Conservation (phyloP, 192 early-diverging fungal genomes). For the Backusella luteola region DNA sequence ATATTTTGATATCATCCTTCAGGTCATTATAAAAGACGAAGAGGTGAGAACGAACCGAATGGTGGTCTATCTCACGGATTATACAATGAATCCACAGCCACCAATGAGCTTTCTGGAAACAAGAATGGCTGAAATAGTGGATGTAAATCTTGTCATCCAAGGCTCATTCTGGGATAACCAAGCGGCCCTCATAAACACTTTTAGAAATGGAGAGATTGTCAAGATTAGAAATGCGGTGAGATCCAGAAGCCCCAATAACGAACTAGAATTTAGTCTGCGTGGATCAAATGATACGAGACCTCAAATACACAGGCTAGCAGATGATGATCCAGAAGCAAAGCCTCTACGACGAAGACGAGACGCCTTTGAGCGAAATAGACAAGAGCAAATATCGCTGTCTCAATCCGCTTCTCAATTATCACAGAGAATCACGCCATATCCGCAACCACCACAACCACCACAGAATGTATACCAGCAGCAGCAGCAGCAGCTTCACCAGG, state of each 20-base stretch:
- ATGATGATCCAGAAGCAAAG: not conserved
- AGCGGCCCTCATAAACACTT: not conserved
- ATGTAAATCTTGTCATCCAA: not conserved
- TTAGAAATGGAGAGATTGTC: not conserved
- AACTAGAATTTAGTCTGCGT: not conserved
- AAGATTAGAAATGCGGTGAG: not conserved
- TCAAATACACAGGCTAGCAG: not conserved
- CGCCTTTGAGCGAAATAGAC: not conserved
- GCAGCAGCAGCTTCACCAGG: not conserved
- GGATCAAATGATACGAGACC: not conserved
- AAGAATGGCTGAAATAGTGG: not conserved
- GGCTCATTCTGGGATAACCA: not conserved
- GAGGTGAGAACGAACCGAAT: no score
- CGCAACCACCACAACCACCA: not conserved
- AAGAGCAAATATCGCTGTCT: not conserved
- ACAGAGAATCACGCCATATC: not conserved
- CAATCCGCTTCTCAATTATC: not conserved
- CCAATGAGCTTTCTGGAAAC: not conserved
- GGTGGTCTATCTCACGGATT: not conserved
- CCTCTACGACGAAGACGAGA: not conserved
- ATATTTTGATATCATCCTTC: not conserved
- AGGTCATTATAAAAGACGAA: not conserved
- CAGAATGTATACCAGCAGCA: not conserved
- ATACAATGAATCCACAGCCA: not conserved
- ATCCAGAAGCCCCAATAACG: not conserved